Conservation (phyloP, 176 grass and related monocot species). For the Oryza meridionalis region DNA sequence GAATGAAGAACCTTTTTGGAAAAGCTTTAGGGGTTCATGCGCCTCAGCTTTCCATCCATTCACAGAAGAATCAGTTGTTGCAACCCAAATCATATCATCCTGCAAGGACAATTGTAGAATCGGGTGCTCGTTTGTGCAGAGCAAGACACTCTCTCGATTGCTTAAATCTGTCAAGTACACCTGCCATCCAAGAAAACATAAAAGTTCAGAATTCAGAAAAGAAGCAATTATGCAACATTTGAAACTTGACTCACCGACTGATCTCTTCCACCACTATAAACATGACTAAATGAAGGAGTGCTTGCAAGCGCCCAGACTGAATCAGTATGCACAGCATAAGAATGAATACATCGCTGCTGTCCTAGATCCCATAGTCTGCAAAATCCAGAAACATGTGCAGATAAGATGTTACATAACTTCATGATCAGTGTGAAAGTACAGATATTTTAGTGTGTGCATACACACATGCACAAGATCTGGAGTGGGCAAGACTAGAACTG, state of each 20-base stretch:
- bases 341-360: slow-evolving; percentile 96
- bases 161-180: slow-evolving; percentile 86
- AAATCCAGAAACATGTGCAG: slow-evolving; percentile 34
- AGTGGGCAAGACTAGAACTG: background rate
- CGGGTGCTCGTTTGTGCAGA: slow-evolving; percentile 82
- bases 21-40: slow-evolving; percentile 64
- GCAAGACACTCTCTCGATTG: slow-evolving; percentile 89
- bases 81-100: slow-evolving; percentile 93
- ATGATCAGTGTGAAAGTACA: background rate
- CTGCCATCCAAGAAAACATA: slow-evolving; percentile 48
- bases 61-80: slow-evolving; percentile 82
- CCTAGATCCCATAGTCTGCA: slow-evolving; percentile 96
- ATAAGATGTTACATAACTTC: background rate
- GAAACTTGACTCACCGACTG: slow-evolving; percentile 73
- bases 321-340: slow-evolving; percentile 97
- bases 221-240: slow-evolving; percentile 19
- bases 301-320: slow-evolving; percentile 94
- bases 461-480: background rate
- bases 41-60: slow-evolving; percentile 87
- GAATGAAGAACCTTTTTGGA: slow-evolving; percentile 91
- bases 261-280: slow-evolving; percentile 98
- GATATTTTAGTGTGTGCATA: background rate
- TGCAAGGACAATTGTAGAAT: slow-evolving; percentile 88
- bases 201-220: slow-evolving; percentile 39
- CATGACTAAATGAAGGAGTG: slow-evolving; percentile 83